These are phyloP conservation scores for Castanea sativa DNA, from an alignment of 306 rosid species.

Conservation along the genomic window DNA sequence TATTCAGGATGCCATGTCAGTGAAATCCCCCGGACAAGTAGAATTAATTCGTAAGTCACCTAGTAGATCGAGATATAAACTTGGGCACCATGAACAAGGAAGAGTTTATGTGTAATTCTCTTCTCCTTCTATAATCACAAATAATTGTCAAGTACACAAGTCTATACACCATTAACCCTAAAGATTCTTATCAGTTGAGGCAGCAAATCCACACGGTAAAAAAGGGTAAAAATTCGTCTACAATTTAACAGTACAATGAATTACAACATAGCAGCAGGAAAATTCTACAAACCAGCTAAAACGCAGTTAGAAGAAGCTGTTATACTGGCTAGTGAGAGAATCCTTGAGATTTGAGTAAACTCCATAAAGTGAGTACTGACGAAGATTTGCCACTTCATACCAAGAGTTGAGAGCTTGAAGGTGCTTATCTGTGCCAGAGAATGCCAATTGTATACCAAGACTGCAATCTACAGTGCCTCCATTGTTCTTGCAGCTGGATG, in stretches of 20 bases:
- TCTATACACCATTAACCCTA: slow-evolving; percentile 32
- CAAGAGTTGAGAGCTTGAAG: slow-evolving; percentile 87
- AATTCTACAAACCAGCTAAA: slow-evolving; percentile 23
- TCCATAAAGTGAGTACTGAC: slow-evolving; percentile 78
- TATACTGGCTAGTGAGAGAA: slow-evolving; percentile 77
- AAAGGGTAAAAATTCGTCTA: neutral
- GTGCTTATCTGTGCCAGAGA: slow-evolving; percentile 93
- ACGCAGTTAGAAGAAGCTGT: slow-evolving; percentile 51
- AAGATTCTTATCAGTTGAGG: neutral
- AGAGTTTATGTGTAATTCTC: slow-evolving; percentile 1
- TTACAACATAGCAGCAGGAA: slow-evolving; percentile 22
- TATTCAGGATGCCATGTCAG: neutral
- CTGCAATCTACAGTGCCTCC: slow-evolving; percentile 86
- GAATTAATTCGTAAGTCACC: neutral
- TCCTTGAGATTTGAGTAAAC: slow-evolving; percentile 80
- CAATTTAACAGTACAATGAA: slow-evolving; percentile 8
- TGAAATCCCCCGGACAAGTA: neutral
- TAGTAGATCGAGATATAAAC: neutral
- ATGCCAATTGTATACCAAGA: slow-evolving; percentile 80
- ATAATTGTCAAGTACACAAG: slow-evolving; percentile 16
- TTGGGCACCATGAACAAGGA: neutral
- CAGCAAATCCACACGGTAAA: neutral
- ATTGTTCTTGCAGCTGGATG: slow-evolving; percentile 57
- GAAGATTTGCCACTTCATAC: slow-evolving; percentile 89
- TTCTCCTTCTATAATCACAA: slow-evolving; percentile 16